phyloP scores from a whole-genome alignment of 116 monocot genomes.

The Trichopus zeylanicus region DNA sequence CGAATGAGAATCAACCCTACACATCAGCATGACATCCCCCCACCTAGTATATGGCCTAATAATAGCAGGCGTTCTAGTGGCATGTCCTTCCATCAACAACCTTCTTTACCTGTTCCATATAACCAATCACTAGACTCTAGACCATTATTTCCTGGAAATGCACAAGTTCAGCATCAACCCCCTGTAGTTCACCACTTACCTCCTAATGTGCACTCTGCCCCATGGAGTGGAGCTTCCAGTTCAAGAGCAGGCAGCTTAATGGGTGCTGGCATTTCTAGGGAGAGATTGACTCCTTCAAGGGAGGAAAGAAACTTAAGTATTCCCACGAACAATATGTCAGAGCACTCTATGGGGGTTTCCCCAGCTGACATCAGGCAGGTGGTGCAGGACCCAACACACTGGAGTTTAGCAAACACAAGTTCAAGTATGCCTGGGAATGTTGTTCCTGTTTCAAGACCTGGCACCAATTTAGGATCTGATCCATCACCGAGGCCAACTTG shows the following conservation, averaged over 20 bases:
- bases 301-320: slow-evolving; percentile 28
- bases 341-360: slow-evolving; percentile 19
- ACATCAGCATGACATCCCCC: slow-evolving; percentile 11
- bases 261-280: slow-evolving; percentile 11
- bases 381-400: slow-evolving; percentile 30
- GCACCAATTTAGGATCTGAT: slow-evolving; percentile 3
- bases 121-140: slow-evolving; percentile 21
- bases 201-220: slow-evolving; percentile 15
- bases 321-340: slow-evolving; percentile 13
- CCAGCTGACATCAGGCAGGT: slow-evolving; percentile 19
- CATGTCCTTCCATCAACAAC: slow-evolving; percentile 21
- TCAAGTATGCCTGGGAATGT: slow-evolving; percentile 14
- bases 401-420: slow-evolving; percentile 18
- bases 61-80: slow-evolving; percentile 19
- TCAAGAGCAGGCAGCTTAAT: slow-evolving; percentile 21
- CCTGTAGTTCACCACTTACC: slow-evolving; percentile 6
- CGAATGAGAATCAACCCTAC: slow-evolving; percentile 39
- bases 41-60: slow-evolving; percentile 19
- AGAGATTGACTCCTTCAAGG: slow-evolving; percentile 11
- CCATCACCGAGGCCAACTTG: slow-evolving; percentile 17
- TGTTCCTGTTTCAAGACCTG: slow-evolving; percentile 15
- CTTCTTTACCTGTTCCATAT: slow-evolving; percentile 14
- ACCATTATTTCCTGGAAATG: slow-evolving; percentile 3
- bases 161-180: slow-evolving; percentile 25
- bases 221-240: slow-evolving; percentile 21